These are phyloP conservation scores for Flaveria linearis DNA, from an alignment of 129 eudicot genomes.

Conservation along the genomic window DNA sequence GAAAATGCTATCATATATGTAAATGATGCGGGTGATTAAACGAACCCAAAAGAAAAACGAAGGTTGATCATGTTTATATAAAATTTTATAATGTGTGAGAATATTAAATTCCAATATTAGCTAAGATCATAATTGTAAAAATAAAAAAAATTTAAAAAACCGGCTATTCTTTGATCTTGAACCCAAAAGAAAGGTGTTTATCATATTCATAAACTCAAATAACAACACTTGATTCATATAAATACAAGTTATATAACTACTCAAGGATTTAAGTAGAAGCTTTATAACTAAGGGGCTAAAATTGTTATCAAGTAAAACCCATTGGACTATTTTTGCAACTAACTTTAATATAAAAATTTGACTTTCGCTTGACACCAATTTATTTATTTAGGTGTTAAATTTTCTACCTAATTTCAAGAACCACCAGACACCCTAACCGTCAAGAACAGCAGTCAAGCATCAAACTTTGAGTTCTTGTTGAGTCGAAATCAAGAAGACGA, in stretches of 20 bases:
- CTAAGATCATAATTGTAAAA: too few relatives aligned
- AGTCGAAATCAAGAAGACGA: neutral
- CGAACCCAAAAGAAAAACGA: too few relatives aligned
- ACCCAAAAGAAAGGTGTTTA: too few relatives aligned
- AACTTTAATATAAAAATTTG: slow-evolving; percentile 21
- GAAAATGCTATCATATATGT: too few relatives aligned
- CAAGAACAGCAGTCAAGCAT: slow-evolving; percentile 32
- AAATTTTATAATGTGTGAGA: too few relatives aligned
- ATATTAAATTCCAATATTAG: too few relatives aligned
- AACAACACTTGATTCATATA: too few relatives aligned
- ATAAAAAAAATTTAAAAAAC: too few relatives aligned
- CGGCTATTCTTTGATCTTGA: too few relatives aligned
- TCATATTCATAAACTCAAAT: too few relatives aligned
- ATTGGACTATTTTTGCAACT: slow-evolving; percentile 4
- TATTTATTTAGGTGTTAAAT: slow-evolving; percentile 23
- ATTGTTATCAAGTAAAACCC: neutral
- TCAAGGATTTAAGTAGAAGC: neutral
- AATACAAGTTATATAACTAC: neutral
- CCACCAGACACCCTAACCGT: slow-evolving; percentile 35
- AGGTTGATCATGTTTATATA: too few relatives aligned
- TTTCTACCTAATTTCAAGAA: slow-evolving; percentile 40
- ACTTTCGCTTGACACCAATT: slow-evolving; percentile 34
- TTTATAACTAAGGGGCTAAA: slow-evolving; percentile 6
- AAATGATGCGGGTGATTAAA: too few relatives aligned
- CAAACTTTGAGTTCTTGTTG: slow-evolving; percentile 2